Percentiles rank a stretch among this genome's conserved stretches.
Conservation (phyloP, 2,329 filamentous ascomycete species). For the Rutstroemia sp. region DNA sequence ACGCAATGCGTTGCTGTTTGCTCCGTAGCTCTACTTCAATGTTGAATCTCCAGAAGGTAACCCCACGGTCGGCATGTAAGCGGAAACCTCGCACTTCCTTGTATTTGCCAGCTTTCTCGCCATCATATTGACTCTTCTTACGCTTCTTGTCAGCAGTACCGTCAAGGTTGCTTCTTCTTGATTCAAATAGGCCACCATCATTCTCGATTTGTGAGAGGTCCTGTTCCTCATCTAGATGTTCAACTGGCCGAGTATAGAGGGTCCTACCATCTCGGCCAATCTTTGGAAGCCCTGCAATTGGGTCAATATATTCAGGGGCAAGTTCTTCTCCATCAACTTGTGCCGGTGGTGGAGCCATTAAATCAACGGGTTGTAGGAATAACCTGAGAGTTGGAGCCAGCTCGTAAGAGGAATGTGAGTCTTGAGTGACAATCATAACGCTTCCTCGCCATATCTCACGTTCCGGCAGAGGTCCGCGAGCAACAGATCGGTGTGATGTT, state of each 20-base stretch:
- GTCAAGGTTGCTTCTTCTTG: constrained; percentile 48
- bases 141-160: constrained; percentile 39
- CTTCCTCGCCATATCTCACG: constrained; percentile 87
- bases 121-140: constrained; percentile 57
- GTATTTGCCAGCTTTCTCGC: constrained; percentile 73
- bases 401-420: constrained; percentile 75
- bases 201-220: constrained; percentile 77
- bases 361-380: constrained; percentile 79
- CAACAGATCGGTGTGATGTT: constrained; percentile 32
- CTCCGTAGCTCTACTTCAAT: constrained; percentile 80
- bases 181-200: constrained; percentile 76
- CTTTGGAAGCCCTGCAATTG: constrained; percentile 80
- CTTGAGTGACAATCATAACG: constrained; percentile 90
- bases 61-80: constrained; percentile 76
- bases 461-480: constrained; percentile 36
- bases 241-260: constrained; percentile 82
- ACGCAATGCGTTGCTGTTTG: constrained; percentile 79
- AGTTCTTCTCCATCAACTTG: constrained; percentile 60
- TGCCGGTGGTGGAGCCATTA: constrained; percentile 70
- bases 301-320: constrained; percentile 78
- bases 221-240: constrained; percentile 68
- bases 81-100: constrained; percentile 77
- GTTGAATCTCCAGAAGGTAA: constrained; percentile 97
- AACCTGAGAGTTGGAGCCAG: constrained; percentile 74
- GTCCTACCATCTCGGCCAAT: constrained; percentile 78